Evolutionary conservation across 2,329 filamentous ascomycete species (phyloP).

Genomic region (Cercospora beticola): DNA sequence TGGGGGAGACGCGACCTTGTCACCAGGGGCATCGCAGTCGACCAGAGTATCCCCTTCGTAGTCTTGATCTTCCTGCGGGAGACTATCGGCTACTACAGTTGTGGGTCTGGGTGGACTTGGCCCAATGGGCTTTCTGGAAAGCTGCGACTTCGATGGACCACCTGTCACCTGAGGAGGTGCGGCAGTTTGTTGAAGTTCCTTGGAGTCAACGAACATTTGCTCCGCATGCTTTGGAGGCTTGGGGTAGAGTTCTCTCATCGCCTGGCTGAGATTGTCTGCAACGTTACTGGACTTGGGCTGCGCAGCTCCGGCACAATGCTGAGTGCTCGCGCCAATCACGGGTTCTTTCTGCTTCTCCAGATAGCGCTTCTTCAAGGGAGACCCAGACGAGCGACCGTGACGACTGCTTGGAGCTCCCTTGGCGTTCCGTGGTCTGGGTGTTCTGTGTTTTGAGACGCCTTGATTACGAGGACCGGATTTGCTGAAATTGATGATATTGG

Average conservation of each 20-base stretch:
- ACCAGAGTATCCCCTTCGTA: not conserved
- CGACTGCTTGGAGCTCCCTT: not conserved
- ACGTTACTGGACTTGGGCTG: constrained; percentile 13
- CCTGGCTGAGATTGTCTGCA: constrained; percentile 9
- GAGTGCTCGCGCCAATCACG: not conserved
- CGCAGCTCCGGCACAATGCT: not conserved
- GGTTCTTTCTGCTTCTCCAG: not conserved
- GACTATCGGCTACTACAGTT: not conserved
- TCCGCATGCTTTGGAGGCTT: not conserved
- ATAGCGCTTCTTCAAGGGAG: not conserved
- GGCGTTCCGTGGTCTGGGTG: not conserved
- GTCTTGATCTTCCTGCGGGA: not conserved
- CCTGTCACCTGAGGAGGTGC: not conserved
- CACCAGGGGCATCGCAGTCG: not conserved
- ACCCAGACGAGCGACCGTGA: not conserved
- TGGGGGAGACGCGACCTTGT: not conserved
- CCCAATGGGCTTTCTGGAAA: not conserved
- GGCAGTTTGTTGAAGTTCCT: not conserved
- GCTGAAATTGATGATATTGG: constrained; percentile 32
- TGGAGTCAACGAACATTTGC: not conserved
- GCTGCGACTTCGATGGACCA: not conserved
- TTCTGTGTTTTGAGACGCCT: constrained; percentile 20
- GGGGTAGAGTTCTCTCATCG: not conserved
- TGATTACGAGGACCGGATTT: constrained; percentile 37
- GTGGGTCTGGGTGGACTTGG: not conserved